Percentiles rank a stretch among this genome's conserved stretches.
Evolutionary conservation across 805 yeast genomes (phyloP).

Genomic region (Pachysolen tannophilus): DNA sequence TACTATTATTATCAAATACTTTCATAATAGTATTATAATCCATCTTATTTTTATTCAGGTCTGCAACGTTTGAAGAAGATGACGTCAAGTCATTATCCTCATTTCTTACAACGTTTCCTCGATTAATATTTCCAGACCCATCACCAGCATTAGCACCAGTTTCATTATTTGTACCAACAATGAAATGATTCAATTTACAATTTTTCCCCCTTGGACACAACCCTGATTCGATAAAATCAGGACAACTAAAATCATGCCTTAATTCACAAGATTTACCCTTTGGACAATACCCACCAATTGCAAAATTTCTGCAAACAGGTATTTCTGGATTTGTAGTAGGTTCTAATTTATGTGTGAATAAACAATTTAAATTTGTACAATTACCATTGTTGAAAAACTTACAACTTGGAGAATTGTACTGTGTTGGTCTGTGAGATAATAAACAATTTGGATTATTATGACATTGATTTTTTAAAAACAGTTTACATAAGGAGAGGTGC

Average conservation of each 20-base stretch:
- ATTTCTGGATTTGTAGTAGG: constrained; percentile 20
- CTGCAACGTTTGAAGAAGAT: no score
- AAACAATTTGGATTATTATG: constrained; percentile 34
- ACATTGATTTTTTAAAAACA: constrained; percentile 41
- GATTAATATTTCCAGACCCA: no score
- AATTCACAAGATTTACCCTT: constrained; percentile 50
- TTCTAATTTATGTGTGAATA: constrained; percentile 41
- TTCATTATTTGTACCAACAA: constrained; percentile 10
- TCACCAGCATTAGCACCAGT: constrained; percentile 6
- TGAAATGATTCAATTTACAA: constrained; percentile 46
- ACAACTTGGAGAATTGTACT: constrained; percentile 57
- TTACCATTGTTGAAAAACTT: constrained; percentile 36
- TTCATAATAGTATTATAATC: constrained; percentile 15
- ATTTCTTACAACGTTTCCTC: constrained; percentile 17
- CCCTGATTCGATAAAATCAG: constrained; percentile 60
- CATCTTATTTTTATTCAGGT: constrained; percentile 15
- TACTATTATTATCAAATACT: constrained; percentile 11
- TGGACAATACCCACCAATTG: constrained; percentile 62
- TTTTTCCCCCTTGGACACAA: constrained; percentile 42
- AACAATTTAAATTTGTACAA: constrained; percentile 43
- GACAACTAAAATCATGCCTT: constrained; percentile 57
- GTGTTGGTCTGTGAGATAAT: constrained; percentile 48
- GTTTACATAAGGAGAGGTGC: constrained; percentile 49
- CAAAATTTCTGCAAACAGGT: constrained; percentile 53
- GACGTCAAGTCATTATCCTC: constrained; percentile 23